Evolutionary conservation across 2,329 filamentous ascomycete species (phyloP).

Genomic region (Anthostomella pinea): DNA sequence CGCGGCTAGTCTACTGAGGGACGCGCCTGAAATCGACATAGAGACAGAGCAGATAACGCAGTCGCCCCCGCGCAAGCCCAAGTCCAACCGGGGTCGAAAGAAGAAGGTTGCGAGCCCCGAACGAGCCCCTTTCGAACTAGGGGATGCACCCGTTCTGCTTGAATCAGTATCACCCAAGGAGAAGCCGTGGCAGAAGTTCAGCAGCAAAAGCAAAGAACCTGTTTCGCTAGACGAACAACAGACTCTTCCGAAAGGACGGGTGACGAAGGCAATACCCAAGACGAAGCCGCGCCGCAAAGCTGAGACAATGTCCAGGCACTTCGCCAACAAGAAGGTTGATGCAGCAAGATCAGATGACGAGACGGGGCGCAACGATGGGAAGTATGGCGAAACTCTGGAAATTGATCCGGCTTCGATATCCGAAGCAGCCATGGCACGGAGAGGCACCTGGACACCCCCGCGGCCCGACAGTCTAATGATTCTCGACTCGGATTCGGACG

Average conservation of each 20-base stretch:
- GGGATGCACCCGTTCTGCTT: conserved; percentile 12
- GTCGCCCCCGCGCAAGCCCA: conserved; percentile 23
- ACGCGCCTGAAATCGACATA: conserved; percentile 32
- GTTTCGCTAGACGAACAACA: conserved; percentile 4
- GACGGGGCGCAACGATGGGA: not conserved
- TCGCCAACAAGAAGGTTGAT: conserved; percentile 11
- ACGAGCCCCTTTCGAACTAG: conserved; percentile 6
- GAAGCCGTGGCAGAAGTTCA: conserved; percentile 39
- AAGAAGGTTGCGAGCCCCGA: conserved; percentile 10
- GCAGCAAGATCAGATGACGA: conserved; percentile 4
- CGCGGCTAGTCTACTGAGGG: conserved; percentile 37
- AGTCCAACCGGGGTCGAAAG: conserved; percentile 10
- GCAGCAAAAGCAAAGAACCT: conserved; percentile 14
- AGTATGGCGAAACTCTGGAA: not conserved
- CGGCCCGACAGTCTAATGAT: conserved; percentile 36
- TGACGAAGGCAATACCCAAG: conserved; percentile 14
- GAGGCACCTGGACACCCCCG: conserved; percentile 67
- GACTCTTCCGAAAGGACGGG: conserved; percentile 9
- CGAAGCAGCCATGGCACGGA: conserved; percentile 52
- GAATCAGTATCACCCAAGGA: conserved; percentile 25
- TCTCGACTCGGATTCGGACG: conserved; percentile 31
- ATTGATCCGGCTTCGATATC: no score
- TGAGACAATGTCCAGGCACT: conserved; percentile 32
- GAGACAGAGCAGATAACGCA: conserved; percentile 26
- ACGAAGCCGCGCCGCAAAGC: conserved; percentile 24